Base-by-base conservation (phyloP, 352 stramenopile genomes). In the Globisporangium middletonii region DNA sequence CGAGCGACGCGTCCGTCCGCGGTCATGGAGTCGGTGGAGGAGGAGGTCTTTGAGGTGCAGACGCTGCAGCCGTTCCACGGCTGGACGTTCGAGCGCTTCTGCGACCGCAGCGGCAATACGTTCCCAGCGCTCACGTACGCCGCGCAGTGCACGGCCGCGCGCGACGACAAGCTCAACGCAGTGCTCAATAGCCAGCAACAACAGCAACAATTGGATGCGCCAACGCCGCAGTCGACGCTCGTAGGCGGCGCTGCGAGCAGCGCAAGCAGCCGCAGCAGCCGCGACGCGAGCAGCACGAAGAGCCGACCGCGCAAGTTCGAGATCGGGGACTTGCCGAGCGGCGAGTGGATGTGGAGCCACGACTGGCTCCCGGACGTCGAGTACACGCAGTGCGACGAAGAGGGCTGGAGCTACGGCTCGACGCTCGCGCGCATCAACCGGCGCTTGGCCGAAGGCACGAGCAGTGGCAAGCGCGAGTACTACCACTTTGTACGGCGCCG, bases 1-100 rank as follows among this genome's bases (percentile, higher is more conserved):
- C 41, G 46, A 28, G 12, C 19, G 19, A 51, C 19, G 18, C 26
- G 26, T 55, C 19, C 23, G 37, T 43, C 16, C 18, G 41, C 19
- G 27, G 18, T n/a, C 26, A 88, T 93, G 71, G 73, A 89, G 66
- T 79, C 76, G 19, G 75, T 82, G 18, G 72, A 90, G 23, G 85
- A 95, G 53, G 85, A 95, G 59, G 83, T 79, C 19, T 95, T 92
- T 58, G 85, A 95, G 59, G 79, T 95, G 67, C 83, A 95, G 64
- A 70, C 71, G 43, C 71, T 92, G 60, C 81, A 92, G 65, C 85
- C 85, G 28, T 95, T 93, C 63, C 75, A 87, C 52, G 80, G 80
- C 15, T 93, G 83, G 83, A 59, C 73, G 33, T 83, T 86, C 50
- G 83, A 93, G 63, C 80, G 83, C 53, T 89, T 91, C 60, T 89